phyloP scores from a whole-genome alignment of 1,284 basidiomycete genomes.

The Spongiforma sp. region DNA sequence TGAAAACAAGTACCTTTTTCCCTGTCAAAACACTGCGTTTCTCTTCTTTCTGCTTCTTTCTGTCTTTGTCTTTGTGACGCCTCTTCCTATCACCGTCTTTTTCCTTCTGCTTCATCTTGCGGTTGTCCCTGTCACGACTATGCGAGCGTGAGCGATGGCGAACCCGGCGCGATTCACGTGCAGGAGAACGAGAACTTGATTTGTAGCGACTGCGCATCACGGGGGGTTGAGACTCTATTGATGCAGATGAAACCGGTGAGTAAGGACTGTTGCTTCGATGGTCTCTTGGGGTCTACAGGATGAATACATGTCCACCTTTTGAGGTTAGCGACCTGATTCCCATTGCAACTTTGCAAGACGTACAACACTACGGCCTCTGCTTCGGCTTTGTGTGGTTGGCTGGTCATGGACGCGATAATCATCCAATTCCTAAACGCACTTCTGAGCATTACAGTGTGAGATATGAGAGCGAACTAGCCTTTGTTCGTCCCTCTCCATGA shows the following conservation, averaged over 20 bases:
- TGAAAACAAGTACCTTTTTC: constrained; percentile 48
- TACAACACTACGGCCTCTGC: constrained; percentile 36
- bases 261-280: constrained; percentile 21
- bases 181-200: constrained; percentile 27
- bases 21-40: constrained; percentile 57
- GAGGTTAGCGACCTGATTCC: constrained; percentile 24
- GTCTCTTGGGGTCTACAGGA: constrained; percentile 28
- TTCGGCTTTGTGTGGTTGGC: too few relatives aligned
- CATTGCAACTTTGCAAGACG: constrained; percentile 13
- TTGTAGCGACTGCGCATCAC: constrained; percentile 14
- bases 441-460: too few relatives aligned
- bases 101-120: constrained; percentile 29
- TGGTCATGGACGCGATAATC: too few relatives aligned
- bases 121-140: constrained; percentile 26
- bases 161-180: constrained; percentile 15
- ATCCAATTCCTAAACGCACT: too few relatives aligned
- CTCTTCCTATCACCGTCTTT: constrained; percentile 30
- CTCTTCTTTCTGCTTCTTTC: constrained; percentile 42
- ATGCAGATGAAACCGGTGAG: constrained; percentile 14
- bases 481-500: too few relatives aligned
- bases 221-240: too few relatives aligned
- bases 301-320: constrained; percentile 27
- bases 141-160: constrained; percentile 25
- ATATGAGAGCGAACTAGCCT: too few relatives aligned
- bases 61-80: constrained; percentile 43